These are phyloP conservation scores for Vigna hirtella DNA, from an alignment of 306 rosid species.

Conservation along the genomic window DNA sequence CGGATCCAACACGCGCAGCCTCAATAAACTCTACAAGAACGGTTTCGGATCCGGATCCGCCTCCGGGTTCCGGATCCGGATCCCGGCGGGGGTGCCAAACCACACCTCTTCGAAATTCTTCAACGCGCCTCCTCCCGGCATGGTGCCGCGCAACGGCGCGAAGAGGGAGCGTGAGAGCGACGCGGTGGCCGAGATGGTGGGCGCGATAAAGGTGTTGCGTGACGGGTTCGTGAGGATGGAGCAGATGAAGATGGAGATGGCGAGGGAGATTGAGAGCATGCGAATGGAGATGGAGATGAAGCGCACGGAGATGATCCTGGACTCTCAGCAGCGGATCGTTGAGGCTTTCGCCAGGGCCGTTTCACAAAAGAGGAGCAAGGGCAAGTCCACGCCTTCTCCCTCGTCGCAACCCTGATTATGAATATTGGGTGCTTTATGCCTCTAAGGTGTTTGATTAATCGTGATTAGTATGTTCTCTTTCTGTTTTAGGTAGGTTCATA, in stretches of 20 bases:
- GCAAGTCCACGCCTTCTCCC: conserved; percentile 62
- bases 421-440: background rate
- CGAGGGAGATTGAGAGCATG: conserved; percentile 87
- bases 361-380: conserved; percentile 73
- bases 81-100: conserved; percentile 68
- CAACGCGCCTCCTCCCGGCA: background rate
- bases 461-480: conserved; percentile 17
- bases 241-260: conserved; percentile 99
- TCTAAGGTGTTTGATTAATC: background rate
- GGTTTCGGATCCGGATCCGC: conserved; percentile 72
- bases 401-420: conserved; percentile 48
- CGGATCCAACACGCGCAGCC: conserved; percentile 59
- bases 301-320: conserved; percentile 89
- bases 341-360: conserved; percentile 90
- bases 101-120: conserved; percentile 54
- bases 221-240: conserved; percentile 97
- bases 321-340: conserved; percentile 89
- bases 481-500: conserved; percentile 23
- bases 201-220: conserved; percentile 79
- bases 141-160: conserved; percentile 7
- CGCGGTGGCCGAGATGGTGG: conserved; percentile 79
- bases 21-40: conserved; percentile 69
- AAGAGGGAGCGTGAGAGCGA: conserved; percentile 67
- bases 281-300: conserved; percentile 99
- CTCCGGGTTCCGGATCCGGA: conserved; percentile 81